Evolutionary conservation across 306 rosid species (phyloP).

Genomic region (Trifolium subterraneum): DNA sequence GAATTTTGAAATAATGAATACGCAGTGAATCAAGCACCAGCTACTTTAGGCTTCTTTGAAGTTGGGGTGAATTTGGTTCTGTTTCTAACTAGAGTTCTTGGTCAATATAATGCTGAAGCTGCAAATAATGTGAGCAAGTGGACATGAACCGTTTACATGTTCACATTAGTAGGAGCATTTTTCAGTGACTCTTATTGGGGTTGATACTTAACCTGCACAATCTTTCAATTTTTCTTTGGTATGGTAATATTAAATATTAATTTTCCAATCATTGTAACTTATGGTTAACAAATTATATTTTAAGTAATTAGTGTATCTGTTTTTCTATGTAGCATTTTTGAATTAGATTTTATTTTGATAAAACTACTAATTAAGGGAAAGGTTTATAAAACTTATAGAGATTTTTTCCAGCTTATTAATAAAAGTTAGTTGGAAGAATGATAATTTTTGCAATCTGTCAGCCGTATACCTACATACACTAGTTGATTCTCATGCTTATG

Average conservation of each 20-base stretch:
- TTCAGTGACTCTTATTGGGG: slow-evolving; percentile 78
- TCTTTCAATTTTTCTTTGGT: slow-evolving; percentile 63
- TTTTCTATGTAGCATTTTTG: too few species aligned
- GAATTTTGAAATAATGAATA: neutral
- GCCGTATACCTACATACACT: too few species aligned
- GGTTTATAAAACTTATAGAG: too few species aligned
- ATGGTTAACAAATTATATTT: neutral
- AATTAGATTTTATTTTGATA: too few species aligned
- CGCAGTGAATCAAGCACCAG: slow-evolving; percentile 69
- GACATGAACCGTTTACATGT: slow-evolving; percentile 73
- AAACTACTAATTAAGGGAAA: too few species aligned
- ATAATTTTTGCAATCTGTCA: too few species aligned
- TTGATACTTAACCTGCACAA: slow-evolving; percentile 60
- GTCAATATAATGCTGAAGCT: slow-evolving; percentile 60
- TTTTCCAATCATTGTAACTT: neutral
- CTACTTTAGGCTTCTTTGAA: slow-evolving; percentile 73
- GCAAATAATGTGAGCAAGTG: slow-evolving; percentile 71
- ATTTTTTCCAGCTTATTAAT: too few species aligned
- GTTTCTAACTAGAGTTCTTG: slow-evolving; percentile 68
- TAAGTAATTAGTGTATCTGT: too few species aligned
- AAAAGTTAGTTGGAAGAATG: too few species aligned
- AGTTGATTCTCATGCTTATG: too few species aligned
- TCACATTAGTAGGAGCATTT: slow-evolving; percentile 66
- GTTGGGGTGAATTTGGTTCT: slow-evolving; percentile 76
- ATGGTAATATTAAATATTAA: slow-evolving; percentile 33